These are phyloP conservation scores for Ramichloridium luteum DNA, from an alignment of 2,329 filamentous ascomycete genomes.

Conservation along the genomic window DNA sequence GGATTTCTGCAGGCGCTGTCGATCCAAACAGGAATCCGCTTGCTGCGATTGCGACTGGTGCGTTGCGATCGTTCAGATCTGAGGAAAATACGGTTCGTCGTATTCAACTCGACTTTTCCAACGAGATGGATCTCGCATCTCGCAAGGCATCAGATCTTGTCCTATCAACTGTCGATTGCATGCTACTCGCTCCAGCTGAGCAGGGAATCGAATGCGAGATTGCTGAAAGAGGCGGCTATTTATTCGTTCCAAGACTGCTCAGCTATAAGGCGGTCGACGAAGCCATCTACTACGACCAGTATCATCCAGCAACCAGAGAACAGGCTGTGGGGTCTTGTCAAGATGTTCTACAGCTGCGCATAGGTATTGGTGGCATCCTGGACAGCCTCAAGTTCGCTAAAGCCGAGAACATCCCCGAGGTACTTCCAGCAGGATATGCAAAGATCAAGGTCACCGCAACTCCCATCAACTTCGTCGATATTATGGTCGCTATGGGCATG, in stretches of 20 bases:
- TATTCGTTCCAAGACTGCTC: neutral
- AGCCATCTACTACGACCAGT: conserved; percentile 1
- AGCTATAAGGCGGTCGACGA: neutral
- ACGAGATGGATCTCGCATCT: too few relatives aligned
- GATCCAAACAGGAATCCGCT: too few relatives aligned
- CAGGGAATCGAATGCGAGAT: conserved; percentile 1
- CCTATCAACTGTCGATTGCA: too few relatives aligned
- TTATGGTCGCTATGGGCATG: conserved; percentile 8
- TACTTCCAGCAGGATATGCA: conserved; percentile 7
- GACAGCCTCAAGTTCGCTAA: conserved; percentile 12
- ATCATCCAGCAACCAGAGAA: neutral
- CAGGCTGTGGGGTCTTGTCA: neutral
- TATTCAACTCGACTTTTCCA: too few relatives aligned
- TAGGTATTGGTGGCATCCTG: conserved; percentile 9
- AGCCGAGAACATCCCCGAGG: conserved; percentile 4
- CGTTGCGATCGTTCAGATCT: too few relatives aligned
- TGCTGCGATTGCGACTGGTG: too few relatives aligned
- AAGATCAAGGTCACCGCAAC: conserved; percentile 10
- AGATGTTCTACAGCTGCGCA: too few relatives aligned
- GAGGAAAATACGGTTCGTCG: too few relatives aligned
- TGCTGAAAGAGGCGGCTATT: neutral
- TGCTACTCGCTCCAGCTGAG: too few relatives aligned
- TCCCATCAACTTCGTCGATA: conserved; percentile 12
- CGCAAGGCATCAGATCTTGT: too few relatives aligned
- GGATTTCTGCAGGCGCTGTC: too few relatives aligned